Evolutionary conservation across 805 yeast species (phyloP).

Genomic region (Wickerhamiella sorbophila): DNA sequence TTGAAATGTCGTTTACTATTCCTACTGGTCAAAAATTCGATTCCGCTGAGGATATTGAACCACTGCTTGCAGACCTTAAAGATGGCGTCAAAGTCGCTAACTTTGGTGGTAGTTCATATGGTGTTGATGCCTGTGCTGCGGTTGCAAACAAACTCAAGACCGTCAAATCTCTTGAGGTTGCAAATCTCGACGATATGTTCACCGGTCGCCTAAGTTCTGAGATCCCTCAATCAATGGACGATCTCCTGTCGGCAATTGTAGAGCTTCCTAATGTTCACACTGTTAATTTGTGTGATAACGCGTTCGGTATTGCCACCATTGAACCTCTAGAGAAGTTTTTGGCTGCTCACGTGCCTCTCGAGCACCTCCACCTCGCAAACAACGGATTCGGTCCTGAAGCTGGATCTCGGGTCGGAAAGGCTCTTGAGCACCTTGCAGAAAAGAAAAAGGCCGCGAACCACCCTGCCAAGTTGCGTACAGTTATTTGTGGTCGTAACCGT

Average conservation of each 20-base stretch:
- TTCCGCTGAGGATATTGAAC: constrained; percentile 53
- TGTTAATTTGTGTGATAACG: constrained; percentile 83
- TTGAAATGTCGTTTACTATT: constrained; percentile 3
- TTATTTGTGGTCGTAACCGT: constrained; percentile 94
- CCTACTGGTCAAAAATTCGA: constrained; percentile 40
- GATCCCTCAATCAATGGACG: constrained; percentile 69
- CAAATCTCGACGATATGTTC: constrained; percentile 82
- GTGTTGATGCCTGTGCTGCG: constrained; percentile 71
- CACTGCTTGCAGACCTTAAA: constrained; percentile 46
- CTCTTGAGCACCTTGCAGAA: constrained; percentile 55
- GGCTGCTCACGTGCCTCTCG: constrained; percentile 58
- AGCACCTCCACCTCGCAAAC: constrained; percentile 79
- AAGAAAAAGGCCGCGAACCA: constrained; percentile 39
- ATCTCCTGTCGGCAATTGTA: constrained; percentile 59
- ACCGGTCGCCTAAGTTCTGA: constrained; percentile 92
- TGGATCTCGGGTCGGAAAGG: constrained; percentile 84
- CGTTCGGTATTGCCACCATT: constrained; percentile 90
- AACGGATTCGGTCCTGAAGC: constrained; percentile 98
- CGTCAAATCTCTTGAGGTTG: constrained; percentile 35
- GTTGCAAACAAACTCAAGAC: constrained; percentile 41
- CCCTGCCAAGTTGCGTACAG: constrained; percentile 49
- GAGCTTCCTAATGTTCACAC: constrained; percentile 54
- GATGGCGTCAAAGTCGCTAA: constrained; percentile 43
- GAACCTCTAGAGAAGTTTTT: constrained; percentile 74
- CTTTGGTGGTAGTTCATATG: constrained; percentile 87